phyloP scores from a whole-genome alignment of 305 asterid genomes.

The Solanum chacoense region DNA sequence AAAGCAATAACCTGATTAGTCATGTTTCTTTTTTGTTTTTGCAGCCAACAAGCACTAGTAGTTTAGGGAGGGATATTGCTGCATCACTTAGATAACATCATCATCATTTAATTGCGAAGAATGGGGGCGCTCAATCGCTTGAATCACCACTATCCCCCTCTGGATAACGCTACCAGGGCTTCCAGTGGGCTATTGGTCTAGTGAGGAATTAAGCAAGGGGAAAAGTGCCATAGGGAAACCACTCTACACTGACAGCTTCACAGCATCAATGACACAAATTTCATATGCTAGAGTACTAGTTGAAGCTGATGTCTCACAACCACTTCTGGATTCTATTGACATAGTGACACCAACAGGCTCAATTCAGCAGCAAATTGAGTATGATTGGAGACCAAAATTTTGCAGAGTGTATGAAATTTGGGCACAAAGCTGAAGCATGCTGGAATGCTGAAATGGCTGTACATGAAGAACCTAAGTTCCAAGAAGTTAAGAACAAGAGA shows the following conservation, averaged over 20 bases:
- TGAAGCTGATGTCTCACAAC: neutral
- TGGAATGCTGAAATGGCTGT: neutral
- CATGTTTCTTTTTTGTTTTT: conserved; percentile 1
- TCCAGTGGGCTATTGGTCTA: no score
- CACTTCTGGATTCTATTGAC: neutral
- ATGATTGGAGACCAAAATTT: neutral
- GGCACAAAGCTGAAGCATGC: neutral
- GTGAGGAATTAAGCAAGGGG: neutral
- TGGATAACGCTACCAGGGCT: no score
- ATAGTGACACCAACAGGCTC: neutral
- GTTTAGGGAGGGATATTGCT: conserved; percentile 23
- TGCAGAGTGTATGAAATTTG: neutral
- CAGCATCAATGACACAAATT: neutral
- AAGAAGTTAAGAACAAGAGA: neutral
- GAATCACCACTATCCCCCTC: conserved; percentile 22
- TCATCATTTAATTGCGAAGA: conserved; percentile 23
- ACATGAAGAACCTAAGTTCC: neutral
- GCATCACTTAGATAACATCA: conserved; percentile 24
- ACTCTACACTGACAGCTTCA: neutral
- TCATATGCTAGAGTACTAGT: neutral
- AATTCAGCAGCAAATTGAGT: neutral
- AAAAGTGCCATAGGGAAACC: neutral
- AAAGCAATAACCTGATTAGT: neutral
- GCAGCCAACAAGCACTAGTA: conserved; percentile 30
- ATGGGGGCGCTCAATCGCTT: conserved; percentile 29